Conservation (phyloP, 1,284 basidiomycete species). For the Xerocomus subilludens region DNA sequence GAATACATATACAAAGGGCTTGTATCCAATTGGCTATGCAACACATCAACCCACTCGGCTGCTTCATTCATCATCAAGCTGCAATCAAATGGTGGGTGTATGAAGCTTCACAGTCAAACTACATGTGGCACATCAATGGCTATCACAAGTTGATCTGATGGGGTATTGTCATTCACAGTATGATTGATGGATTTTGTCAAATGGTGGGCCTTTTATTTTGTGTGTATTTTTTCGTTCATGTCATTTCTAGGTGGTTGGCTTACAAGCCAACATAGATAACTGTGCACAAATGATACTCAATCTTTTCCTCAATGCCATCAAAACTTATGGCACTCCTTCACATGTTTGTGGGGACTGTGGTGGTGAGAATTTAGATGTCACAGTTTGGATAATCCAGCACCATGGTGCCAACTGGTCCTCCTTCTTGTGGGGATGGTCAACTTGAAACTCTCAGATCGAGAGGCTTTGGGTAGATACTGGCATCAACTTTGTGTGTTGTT, state of each 20-base stretch:
- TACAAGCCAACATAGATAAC: conserved; percentile 22
- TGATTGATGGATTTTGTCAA: conserved; percentile 21
- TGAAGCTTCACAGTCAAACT: too few species aligned
- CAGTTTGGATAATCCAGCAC: conserved; percentile 38
- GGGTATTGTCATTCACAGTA: background rate
- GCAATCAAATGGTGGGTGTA: too few species aligned
- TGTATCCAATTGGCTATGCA: too few species aligned
- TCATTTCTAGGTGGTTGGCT: conserved; percentile 13
- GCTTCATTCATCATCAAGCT: too few species aligned
- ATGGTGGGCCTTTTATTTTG: conserved; percentile 9
- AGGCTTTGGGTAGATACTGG: conserved; percentile 38
- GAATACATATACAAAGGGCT: background rate
- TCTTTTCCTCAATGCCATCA: conserved; percentile 6
- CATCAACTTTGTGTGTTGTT: conserved; percentile 38
- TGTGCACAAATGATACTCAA: conserved; percentile 15
- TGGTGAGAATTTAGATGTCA: conserved; percentile 46
- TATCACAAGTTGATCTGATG: background rate
- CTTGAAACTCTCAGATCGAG: conserved; percentile 12
- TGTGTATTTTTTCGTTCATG: background rate
- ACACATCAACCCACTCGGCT: too few species aligned
- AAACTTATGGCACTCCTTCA: conserved; percentile 12
- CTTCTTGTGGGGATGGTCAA: conserved; percentile 46
- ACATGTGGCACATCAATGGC: too few species aligned
- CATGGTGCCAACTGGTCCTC: conserved; percentile 40
- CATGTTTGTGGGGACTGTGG: conserved; percentile 32